These are phyloP conservation scores for Aspergillus calidoustus DNA, from an alignment of 2,329 filamentous ascomycete species.

Conservation along the genomic window DNA sequence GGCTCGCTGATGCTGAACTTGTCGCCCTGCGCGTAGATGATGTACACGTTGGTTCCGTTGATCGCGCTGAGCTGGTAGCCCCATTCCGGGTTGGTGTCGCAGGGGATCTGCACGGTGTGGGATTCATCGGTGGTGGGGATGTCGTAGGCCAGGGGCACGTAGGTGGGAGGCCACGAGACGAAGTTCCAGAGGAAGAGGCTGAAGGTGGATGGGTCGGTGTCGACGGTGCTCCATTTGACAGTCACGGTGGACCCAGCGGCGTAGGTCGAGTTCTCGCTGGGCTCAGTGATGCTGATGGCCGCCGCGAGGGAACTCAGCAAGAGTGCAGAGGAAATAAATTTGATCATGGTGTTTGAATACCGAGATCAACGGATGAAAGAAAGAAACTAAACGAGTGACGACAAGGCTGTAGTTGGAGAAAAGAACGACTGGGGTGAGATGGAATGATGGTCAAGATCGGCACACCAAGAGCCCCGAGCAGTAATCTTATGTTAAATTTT, in stretches of 20 bases:
- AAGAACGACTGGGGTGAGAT: not conserved
- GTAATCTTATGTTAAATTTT: not conserved
- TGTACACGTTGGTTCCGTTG: conserved; percentile 52
- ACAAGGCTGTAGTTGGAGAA: not conserved
- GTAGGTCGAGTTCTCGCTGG: conserved; percentile 43
- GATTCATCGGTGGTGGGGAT: conserved; percentile 39
- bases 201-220: conserved; percentile 47
- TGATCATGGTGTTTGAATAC: too few species aligned
- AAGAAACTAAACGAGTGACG: not conserved
- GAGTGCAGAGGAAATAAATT: not conserved
- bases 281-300: conserved; percentile 33
- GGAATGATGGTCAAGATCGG: not conserved
- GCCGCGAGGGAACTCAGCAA: conserved; percentile 25
- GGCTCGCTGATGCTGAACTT: conserved; percentile 41
- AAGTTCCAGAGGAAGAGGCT: conserved; percentile 53
- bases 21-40: conserved; percentile 50
- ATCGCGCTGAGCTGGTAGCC: conserved; percentile 53
- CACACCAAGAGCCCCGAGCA: not conserved
- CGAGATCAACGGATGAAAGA: not conserved
- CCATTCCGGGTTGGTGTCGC: conserved; percentile 39
- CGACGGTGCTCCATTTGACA: conserved; percentile 46
- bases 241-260: conserved; percentile 39
- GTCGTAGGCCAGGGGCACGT: conserved; percentile 42
- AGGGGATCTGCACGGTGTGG: conserved; percentile 45
- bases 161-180: conserved; percentile 50